Base-by-base conservation (phyloP, 1,139 yeast genomes). In the Kurtzmaniella quercitrusa region DNA sequence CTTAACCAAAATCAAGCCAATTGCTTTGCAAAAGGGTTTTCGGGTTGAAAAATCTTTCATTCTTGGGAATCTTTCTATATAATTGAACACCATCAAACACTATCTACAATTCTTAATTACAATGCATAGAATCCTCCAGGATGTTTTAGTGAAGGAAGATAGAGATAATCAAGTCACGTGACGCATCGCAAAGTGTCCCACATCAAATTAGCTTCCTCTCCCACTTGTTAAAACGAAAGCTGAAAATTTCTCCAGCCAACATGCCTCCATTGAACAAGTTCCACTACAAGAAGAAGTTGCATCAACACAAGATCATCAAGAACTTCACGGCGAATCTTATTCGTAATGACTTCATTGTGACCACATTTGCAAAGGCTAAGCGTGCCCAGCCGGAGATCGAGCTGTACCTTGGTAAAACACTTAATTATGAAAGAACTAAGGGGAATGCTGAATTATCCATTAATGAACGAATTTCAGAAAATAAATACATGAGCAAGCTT, bases 261-360 rank as follows among this genome's bases (percentile, higher is more conserved):
- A 71, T 71, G 76, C 76, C 76, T 20, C 60, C 75, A 14, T 59
- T 71, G 44, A 72, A 68, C 49, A 69, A 69, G 51, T 63, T 65
- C 52, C 71, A 68, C 46, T 71, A 68, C 45, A 69, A 71, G 46
- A 74, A 67, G 62, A 67, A 69, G 19, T 65, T 71, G 47, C 78
- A 71, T 46, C 60, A 66, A 46, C 66, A 62, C 57, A 69, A 65
- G 74, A 71, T 72, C 66, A 66, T 70, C 54, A 70, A 69, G 56
- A 72, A 72, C 59, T 52, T 72, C 43, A 62, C 72, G 48, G 76
- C 78, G 41, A 71, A 68, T 51, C 56, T 72, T 48, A 63, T 72
- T 41, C 75, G 76, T 49, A 71, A 72, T 53, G 78, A 71, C 42
- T 61, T 66, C 45, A 68, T 72, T 17, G 70, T 71, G 42, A 72